Conservation (phyloP, 306 rosid species). For the Mimosa pudica region DNA sequence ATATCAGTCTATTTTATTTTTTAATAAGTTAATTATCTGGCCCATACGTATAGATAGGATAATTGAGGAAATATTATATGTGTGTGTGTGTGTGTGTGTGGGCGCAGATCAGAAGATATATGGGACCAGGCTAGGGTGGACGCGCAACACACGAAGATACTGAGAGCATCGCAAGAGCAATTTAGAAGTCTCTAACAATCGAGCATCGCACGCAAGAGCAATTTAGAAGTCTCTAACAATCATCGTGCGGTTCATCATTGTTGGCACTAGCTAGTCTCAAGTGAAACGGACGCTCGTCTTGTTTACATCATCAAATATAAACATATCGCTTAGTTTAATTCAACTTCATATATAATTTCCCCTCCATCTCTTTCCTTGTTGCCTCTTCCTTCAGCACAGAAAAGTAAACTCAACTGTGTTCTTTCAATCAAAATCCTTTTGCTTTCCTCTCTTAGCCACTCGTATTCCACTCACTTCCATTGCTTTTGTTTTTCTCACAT, state of each 20-base stretch:
- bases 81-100: no score
- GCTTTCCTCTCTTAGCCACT: not conserved
- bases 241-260: constrained; percentile 10
- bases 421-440: not conserved
- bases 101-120: not conserved
- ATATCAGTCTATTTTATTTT: no score
- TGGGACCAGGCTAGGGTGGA: not conserved
- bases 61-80: no score
- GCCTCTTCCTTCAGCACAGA: constrained; percentile 6
- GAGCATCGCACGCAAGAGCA: not conserved
- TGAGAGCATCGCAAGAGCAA: not conserved
- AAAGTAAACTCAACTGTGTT: constrained; percentile 4
- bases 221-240: not conserved
- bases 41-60: no score
- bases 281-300: not conserved
- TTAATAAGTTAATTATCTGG: no score
- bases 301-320: constrained; percentile 12
- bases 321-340: not conserved
- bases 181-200: not conserved
- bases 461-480: not conserved
- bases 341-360: not conserved
- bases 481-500: not conserved
- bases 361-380: constrained; percentile 15
- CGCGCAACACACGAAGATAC: not conserved
- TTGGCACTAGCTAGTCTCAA: not conserved